Base-by-base conservation (phyloP, 176 grass and related monocot species). In the Alopecurus myosuroides region DNA sequence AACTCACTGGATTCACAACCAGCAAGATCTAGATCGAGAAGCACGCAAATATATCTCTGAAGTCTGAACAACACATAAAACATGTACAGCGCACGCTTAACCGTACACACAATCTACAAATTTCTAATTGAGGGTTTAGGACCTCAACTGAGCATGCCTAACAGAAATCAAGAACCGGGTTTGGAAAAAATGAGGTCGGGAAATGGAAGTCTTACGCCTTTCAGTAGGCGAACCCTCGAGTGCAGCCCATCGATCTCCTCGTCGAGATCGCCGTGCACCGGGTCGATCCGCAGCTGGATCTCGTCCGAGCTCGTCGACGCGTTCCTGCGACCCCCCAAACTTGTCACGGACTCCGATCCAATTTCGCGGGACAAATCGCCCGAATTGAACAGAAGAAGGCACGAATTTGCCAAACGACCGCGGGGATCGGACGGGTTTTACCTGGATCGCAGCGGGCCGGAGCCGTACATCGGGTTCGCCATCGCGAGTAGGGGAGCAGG, bases 211-310 rank as follows among this genome's bases (percentile, higher is more conserved):
- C 76, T 81, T 84, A 94, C 92, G 81, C 89, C 84, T 91, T 86
- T 94, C 58, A 94, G 67, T 22, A 88, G 70, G 65, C 86, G 82
- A 37, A 89, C 81, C 83, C 85, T 86, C 48, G 80, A 88, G 45
- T 88, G 82, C 26, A 94, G 63, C 46, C 92, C 88, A 7, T 88
- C 78, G 86, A 94, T 94, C 92, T 94, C 92, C 80, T 91, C 83
- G 51, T 94, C 89, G 65, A 94, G 86, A 62, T 94, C 86, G 1
- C 86, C 84, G 12, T 94, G 86, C 33, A 94, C 67, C 45, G 92
- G 92, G 78, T 94, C 89, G 82, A 94, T 94, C 92, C 89, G 74
- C 86, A 94, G 86, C 88, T 94, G 92, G 73, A 94, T 94, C 83
- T 94, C 92, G 28, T 92, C 90, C 22, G 82, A 92, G 65, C 65